phyloP scores from a whole-genome alignment of 148 eudicot genomes.

The Fagopyrum homotropicum region DNA sequence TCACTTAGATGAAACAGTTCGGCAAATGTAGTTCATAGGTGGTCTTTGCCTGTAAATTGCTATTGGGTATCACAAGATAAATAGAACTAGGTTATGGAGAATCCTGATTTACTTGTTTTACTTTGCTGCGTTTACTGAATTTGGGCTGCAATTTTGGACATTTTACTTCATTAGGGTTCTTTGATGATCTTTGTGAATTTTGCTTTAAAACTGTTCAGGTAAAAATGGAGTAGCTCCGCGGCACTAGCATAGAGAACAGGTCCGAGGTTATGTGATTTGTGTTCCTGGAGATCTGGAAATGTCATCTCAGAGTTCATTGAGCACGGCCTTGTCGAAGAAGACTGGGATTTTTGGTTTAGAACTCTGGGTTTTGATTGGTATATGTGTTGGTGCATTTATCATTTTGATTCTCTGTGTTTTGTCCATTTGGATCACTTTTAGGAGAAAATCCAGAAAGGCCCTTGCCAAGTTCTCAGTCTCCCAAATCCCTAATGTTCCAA shows the following conservation, averaged over 20 bases:
- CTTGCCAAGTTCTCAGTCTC: conserved; percentile 38
- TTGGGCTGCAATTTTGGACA: background rate
- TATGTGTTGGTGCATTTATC: conserved; percentile 48
- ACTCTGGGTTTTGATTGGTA: conserved; percentile 65
- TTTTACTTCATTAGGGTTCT: background rate
- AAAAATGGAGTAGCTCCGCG: background rate
- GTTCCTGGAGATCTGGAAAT: conserved; percentile 6
- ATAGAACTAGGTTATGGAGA: background rate
- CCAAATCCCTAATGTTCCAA: conserved; percentile 73
- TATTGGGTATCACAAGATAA: conserved; percentile 1
- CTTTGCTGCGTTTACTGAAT: background rate
- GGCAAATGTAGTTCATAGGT: background rate
- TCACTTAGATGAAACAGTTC: background rate
- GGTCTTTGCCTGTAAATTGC: background rate
- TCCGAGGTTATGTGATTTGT: background rate
- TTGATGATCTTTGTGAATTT: background rate
- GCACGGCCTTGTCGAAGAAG: conserved; percentile 45
- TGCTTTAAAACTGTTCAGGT: background rate
- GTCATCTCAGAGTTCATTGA: conserved; percentile 24
- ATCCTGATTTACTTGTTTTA: background rate
- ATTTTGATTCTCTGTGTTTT: conserved; percentile 47
- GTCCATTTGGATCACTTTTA: conserved; percentile 43
- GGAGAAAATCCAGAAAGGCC: conserved; percentile 41
- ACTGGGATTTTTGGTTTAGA: conserved; percentile 49
- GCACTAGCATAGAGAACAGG: background rate